phyloP scores from a whole-genome alignment of 805 yeast genomes.

The Saccharomycopsis javanensis region DNA sequence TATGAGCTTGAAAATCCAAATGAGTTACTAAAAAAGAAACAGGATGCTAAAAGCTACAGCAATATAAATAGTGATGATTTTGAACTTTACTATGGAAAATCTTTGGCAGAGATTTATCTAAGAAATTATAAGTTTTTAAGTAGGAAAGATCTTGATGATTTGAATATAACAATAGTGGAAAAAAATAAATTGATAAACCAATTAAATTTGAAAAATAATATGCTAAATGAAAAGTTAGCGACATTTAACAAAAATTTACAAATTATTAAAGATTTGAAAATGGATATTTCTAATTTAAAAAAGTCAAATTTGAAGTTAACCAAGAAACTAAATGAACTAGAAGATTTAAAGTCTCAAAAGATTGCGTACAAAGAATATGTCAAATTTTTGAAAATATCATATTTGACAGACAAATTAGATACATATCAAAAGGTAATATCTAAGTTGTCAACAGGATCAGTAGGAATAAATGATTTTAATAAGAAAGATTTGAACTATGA shows the following conservation, averaged over 20 bases:
- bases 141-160: not conserved
- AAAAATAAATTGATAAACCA: not conserved
- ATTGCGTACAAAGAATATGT: not conserved
- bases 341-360: not conserved
- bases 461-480: not conserved
- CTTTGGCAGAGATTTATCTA: not conserved
- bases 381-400: not conserved
- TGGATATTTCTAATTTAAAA: not conserved
- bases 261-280: not conserved
- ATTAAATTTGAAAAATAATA: not conserved
- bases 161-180: not conserved
- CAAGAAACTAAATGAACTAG: not conserved
- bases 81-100: not conserved
- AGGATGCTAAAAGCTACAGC: too few species aligned
- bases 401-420: not conserved
- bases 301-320: not conserved
- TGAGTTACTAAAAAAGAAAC: not conserved
- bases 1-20: constrained; percentile 1
- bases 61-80: not conserved
- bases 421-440: not conserved
- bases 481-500: not conserved
- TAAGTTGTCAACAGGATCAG: not conserved
- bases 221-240: not conserved
- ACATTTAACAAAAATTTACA: not conserved
- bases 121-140: not conserved